phyloP scores from a whole-genome alignment of 495 filamentous ascomycete genomes.

The Xylaria grammica region DNA sequence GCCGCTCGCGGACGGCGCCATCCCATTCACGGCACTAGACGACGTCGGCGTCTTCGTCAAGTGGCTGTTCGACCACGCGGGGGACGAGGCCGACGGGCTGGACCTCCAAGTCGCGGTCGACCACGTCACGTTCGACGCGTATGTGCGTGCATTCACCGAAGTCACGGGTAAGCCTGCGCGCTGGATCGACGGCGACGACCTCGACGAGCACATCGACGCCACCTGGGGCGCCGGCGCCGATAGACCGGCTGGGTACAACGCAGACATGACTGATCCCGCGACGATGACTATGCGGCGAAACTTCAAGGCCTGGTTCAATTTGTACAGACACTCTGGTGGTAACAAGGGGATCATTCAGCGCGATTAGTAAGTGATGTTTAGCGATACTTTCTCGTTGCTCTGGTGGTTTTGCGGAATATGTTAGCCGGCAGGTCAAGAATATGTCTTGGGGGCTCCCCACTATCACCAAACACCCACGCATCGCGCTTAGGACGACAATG shows the following conservation, averaged over 20 bases:
- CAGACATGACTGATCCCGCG: conserved; percentile 45
- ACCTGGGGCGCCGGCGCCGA: conserved; percentile 28
- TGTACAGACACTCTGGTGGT: conserved; percentile 47
- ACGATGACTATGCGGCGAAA: conserved; percentile 55
- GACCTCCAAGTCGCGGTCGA: conserved; percentile 58
- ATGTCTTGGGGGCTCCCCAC: too few relatives aligned
- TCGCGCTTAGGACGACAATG: too few relatives aligned
- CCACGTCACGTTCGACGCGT: conserved; percentile 50
- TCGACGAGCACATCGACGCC: conserved; percentile 51
- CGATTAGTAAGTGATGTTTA: conserved; percentile 52
- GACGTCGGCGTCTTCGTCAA: conserved; percentile 59
- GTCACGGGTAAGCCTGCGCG: conserved; percentile 58
- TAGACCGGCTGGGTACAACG: conserved; percentile 44
- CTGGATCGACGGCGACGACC: conserved; percentile 44
- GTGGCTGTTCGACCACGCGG: conserved; percentile 62
- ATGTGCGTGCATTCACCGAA: conserved; percentile 55
- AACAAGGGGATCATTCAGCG: conserved; percentile 48
- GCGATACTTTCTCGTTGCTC: too few relatives aligned
- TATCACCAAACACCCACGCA: too few relatives aligned
- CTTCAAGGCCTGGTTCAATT: conserved; percentile 60
- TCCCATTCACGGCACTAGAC: conserved; percentile 55
- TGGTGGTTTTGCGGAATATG: too few relatives aligned
- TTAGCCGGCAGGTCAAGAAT: too few relatives aligned
- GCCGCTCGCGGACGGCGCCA: conserved; percentile 49
- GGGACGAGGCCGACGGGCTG: conserved; percentile 51